Evolutionary conservation across 2,329 filamentous ascomycete species (phyloP), one percentile per base, ranked within the genome.

Genomic region (Stagonosporopsis cucurbitacearum): DNA sequence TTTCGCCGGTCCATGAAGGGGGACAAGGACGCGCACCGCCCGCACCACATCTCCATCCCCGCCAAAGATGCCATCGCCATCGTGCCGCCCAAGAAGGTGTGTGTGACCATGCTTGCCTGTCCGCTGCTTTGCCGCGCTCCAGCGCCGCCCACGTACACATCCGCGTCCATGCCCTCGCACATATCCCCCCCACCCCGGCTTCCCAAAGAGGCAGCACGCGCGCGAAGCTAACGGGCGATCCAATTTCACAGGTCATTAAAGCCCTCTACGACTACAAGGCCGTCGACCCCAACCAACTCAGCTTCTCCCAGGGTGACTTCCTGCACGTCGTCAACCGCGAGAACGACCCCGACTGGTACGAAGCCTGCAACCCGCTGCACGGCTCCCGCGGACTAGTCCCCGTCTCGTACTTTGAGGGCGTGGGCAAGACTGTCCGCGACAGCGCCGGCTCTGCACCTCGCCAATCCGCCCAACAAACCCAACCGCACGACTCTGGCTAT

Each of bases 251-350:
- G 93, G 93, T 99, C 58, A 99, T 99, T 77, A 92, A 94, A 81
- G 95, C 95, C 26, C 88, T 97, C 56, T 96, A 96, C 82, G 92
- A 97, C 77, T 96, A 96, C 83, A 91, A 96, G 70, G 90, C 92
- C 57, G 86, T 87, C 58, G 79, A 80, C 48, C 89, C 94, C 74
- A 88, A 62, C 54, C 73, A 77, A 42, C 83, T 99, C 69, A 89
- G 90, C 74, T 99, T 99, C 78, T 92, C 88, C 64, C 90, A 92
- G 74, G 95, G 95, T 71, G 95, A 99, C 76, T 99, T 98, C 77
- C 95, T 99, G 75, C 94, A 98, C 80, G 95, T 99, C 63, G 94
- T 98, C 76, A 92, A 91, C 70, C 89, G 94, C 76, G 95, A 98
- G 80, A 89, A 97, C 81, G 94, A 98, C 75, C 80, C 82, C 36